Conservation (phyloP, 306 rosid genomes). For the Canavalia gladiata region DNA sequence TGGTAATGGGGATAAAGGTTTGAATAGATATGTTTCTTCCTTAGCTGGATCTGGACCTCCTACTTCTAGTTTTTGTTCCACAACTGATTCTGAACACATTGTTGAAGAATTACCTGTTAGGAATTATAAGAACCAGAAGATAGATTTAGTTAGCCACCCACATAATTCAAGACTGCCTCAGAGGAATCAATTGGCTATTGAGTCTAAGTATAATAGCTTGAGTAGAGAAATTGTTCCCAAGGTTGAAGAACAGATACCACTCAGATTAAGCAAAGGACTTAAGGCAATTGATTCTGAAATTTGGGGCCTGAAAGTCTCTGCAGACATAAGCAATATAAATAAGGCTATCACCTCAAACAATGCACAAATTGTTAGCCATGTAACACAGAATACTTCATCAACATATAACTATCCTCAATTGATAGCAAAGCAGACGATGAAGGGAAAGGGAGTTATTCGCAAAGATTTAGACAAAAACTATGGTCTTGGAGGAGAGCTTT, state of each 20-base stretch:
- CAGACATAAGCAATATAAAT: constrained; percentile 49
- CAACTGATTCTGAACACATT: constrained; percentile 47
- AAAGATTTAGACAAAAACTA: constrained; percentile 45
- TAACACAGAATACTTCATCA: constrained; percentile 47
- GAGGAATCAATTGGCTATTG: constrained; percentile 50
- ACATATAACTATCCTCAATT: constrained; percentile 53
- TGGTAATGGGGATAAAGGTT: constrained; percentile 52
- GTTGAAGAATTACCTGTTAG: constrained; percentile 52
- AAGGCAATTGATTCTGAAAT: constrained; percentile 47
- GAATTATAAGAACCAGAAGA: constrained; percentile 36
- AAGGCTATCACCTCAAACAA: constrained; percentile 52
- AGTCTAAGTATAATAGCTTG: constrained; percentile 47
- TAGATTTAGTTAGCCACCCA: constrained; percentile 36
- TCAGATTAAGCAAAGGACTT: constrained; percentile 56
- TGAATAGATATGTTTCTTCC: constrained; percentile 50
- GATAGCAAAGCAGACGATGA: constrained; percentile 48
- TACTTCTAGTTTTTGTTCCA: constrained; percentile 51
- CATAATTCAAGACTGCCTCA: constrained; percentile 46
- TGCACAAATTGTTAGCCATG: constrained; percentile 40
- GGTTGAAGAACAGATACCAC: constrained; percentile 53
- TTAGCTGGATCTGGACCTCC: constrained; percentile 56
- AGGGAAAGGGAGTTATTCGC: constrained; percentile 58
- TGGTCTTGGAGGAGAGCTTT: constrained; percentile 29
- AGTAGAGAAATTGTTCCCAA: constrained; percentile 37
- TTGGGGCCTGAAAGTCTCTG: constrained; percentile 49